These are phyloP conservation scores for Verticillium alfalfae DNA, from an alignment of 2,329 filamentous ascomycete species.

Conservation along the genomic window DNA sequence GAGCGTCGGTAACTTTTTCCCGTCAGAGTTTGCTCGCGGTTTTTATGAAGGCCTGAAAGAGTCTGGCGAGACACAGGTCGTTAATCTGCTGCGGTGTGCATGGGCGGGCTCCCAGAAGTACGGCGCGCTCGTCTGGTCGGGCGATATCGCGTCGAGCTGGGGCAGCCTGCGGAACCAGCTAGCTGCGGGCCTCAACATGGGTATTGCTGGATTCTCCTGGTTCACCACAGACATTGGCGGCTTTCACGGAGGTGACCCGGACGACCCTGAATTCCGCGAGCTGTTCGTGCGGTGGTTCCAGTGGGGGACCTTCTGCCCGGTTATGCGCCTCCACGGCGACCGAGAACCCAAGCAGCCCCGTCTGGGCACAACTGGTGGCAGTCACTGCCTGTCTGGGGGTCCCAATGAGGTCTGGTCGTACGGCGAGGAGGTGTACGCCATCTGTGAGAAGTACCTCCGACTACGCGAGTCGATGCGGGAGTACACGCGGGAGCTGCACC, in stretches of 20 bases:
- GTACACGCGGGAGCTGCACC: conserved; percentile 55
- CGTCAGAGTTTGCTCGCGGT: conserved; percentile 48
- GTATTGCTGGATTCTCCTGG: conserved; percentile 58
- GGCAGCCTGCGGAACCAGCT: conserved; percentile 53
- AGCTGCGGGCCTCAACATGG: conserved; percentile 61
- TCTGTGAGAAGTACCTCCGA: conserved; percentile 53
- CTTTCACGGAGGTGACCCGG: conserved; percentile 59
- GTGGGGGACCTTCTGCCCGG: conserved; percentile 62
- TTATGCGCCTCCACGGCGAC: conserved; percentile 63
- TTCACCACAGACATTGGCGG: conserved; percentile 69
- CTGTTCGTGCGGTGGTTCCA: conserved; percentile 65
- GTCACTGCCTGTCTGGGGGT: conserved; percentile 39
- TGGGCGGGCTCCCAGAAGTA: conserved; percentile 56
- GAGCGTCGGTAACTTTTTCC: conserved; percentile 53
- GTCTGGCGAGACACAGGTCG: conserved; percentile 48
- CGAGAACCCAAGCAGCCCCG: conserved; percentile 46
- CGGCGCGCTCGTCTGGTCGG: conserved; percentile 61
- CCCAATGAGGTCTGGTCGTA: conserved; percentile 64
- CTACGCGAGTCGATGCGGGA: conserved; percentile 52
- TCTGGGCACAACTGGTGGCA: conserved; percentile 9
- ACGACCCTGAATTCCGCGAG: conserved; percentile 51
- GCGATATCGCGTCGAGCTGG: conserved; percentile 63
- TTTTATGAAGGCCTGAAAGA: conserved; percentile 54
- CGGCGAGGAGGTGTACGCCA: conserved; percentile 52
- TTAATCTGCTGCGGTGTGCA: conserved; percentile 46